phyloP scores from a whole-genome alignment of 163 green algal species.

The Trebouxiophyceae sp. region DNA sequence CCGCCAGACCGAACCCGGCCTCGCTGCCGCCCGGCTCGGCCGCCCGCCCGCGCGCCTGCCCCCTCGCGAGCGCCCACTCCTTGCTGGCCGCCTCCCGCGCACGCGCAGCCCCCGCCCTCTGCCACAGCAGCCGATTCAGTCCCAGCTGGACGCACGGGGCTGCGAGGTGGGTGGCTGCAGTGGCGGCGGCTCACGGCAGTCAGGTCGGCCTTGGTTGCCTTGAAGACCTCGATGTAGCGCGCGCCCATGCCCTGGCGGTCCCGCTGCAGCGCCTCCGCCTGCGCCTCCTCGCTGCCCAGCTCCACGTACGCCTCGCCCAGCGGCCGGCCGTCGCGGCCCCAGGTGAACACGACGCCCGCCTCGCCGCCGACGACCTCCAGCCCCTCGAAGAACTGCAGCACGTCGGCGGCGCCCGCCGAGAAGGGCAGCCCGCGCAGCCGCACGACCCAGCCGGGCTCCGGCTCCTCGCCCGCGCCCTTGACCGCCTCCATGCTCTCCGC shows the following conservation, averaged over 20 bases:
- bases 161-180: neutral
- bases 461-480: neutral
- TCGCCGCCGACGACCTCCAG: slow-evolving; percentile 46
- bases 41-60: too few relatives aligned
- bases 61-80: too few relatives aligned
- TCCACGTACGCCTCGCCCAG: slow-evolving; percentile 87
- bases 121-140: neutral
- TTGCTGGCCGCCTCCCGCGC: neutral
- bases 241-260: slow-evolving; percentile 76
- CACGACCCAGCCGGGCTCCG: slow-evolving; percentile 31
- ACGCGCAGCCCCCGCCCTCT: neutral
- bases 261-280: slow-evolving; percentile 62
- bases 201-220: slow-evolving; percentile 66
- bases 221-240: slow-evolving; percentile 90
- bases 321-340: slow-evolving; percentile 53
- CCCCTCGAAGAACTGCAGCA: slow-evolving; percentile 56
- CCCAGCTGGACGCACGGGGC: neutral
- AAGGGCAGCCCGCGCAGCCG: slow-evolving; percentile 63
- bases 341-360: slow-evolving; percentile 56
- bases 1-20: neutral
- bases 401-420: slow-evolving; percentile 41
- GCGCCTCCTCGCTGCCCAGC: slow-evolving; percentile 51
- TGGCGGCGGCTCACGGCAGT: slow-evolving; percentile 15
- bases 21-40: slow-evolving; percentile 1
- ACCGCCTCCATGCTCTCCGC: slow-evolving; percentile 37